Percentiles rank a stretch among this genome's conserved stretches.
Evolutionary conservation across 345 rosid species (phyloP).

Genomic region (Aquilaria yunnanensis): DNA sequence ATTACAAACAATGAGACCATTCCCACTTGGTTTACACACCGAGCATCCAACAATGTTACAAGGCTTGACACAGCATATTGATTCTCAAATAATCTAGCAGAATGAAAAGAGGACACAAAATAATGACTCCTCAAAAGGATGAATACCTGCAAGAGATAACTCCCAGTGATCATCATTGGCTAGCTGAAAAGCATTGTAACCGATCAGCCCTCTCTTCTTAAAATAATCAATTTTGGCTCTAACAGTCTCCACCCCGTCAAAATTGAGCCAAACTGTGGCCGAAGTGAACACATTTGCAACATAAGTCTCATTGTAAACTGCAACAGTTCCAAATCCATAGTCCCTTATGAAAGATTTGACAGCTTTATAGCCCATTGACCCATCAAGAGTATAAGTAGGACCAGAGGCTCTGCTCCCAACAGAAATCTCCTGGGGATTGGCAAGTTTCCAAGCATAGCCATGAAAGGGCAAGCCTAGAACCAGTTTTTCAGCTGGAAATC

Average conservation of each 20-base stretch:
- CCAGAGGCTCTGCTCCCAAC: slow-evolving; percentile 21
- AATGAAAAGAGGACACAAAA: too few species aligned
- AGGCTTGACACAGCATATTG: too few species aligned
- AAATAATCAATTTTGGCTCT: slow-evolving; percentile 30
- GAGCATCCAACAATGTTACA: too few species aligned
- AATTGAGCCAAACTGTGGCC: slow-evolving; percentile 32
- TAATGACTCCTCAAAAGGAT: too few species aligned
- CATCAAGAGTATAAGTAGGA: slow-evolving; percentile 10
- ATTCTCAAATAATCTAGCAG: too few species aligned
- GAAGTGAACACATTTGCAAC: slow-evolving; percentile 21
- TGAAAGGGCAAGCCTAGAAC: slow-evolving; percentile 26
- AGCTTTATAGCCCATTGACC: slow-evolving; percentile 22
- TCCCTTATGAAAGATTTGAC: slow-evolving; percentile 19
- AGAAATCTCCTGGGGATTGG: neutral
- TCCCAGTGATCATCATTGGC: slow-evolving; percentile 35
- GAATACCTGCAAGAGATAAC: slow-evolving; percentile 24
- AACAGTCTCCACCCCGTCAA: slow-evolving; percentile 31
- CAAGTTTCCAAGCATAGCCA: slow-evolving; percentile 24
- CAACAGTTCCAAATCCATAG: slow-evolving; percentile 19
- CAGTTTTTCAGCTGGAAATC: slow-evolving; percentile 14
- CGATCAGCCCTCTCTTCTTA: slow-evolving; percentile 25
- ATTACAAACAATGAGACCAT: too few species aligned
- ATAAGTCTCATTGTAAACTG: slow-evolving; percentile 26
- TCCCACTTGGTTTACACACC: too few species aligned
- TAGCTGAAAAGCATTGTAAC: slow-evolving; percentile 34